Evolutionary conservation across 192 early-diverging fungal genomes (phyloP).

Genomic region (Backusella westeae): DNA sequence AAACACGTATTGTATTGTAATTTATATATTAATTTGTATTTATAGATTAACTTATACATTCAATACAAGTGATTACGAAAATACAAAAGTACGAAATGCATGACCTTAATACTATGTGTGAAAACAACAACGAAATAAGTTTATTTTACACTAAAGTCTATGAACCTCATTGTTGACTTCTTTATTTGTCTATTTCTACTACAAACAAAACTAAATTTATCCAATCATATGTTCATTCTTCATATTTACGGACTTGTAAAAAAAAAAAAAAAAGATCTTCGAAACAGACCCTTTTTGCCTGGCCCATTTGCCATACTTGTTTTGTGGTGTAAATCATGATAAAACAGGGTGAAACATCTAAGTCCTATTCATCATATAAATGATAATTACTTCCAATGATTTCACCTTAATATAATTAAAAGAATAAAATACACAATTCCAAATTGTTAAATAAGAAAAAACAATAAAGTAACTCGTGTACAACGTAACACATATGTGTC

Average conservation of each 20-base stretch:
- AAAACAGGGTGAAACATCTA: background rate
- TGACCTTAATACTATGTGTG: background rate
- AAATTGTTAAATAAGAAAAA: background rate
- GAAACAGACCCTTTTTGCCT: background rate
- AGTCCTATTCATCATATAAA: background rate
- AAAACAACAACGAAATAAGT: background rate
- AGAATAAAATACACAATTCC: background rate
- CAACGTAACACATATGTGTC: background rate
- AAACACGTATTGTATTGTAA: too few relatives aligned
- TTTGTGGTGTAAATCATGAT: background rate
- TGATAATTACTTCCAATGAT: too few relatives aligned
- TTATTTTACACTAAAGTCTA: background rate
- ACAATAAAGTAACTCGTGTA: background rate
- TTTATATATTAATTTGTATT: too few relatives aligned
- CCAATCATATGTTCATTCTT: background rate
- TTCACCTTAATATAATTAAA: background rate
- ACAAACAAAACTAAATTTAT: background rate
- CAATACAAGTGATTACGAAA: background rate
- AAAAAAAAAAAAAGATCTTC: background rate
- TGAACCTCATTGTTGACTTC: background rate
- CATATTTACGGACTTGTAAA: background rate
- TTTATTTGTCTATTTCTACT: background rate
- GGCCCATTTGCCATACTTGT: too few relatives aligned
- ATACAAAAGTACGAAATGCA: background rate
- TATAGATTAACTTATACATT: background rate